Conservation (phyloP, 371 early-diverging fungal genomes). For the Pancytospora philotis region DNA sequence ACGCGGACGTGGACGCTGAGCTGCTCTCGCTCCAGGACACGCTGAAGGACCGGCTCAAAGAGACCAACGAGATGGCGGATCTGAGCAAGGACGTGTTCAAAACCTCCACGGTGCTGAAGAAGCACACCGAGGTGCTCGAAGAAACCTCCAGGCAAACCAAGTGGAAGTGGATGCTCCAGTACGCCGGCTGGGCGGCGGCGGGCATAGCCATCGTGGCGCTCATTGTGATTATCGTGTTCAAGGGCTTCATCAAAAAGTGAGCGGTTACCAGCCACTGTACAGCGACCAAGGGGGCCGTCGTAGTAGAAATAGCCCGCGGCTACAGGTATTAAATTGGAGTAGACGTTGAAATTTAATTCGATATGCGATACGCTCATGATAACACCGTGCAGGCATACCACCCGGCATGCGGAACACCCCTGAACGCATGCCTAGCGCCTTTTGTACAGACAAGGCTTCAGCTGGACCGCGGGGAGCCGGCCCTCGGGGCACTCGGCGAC, state of each 20-base stretch:
- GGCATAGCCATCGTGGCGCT: too few relatives aligned
- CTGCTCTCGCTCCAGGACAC: slow-evolving; percentile 49
- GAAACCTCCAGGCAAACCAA: slow-evolving; percentile 42
- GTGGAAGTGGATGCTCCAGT: slow-evolving; percentile 49
- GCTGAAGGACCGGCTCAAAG: slow-evolving; percentile 51
- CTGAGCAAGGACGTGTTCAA: slow-evolving; percentile 32
- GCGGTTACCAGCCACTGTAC: too few relatives aligned
- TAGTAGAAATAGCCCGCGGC: too few relatives aligned
- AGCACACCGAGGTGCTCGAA: slow-evolving; percentile 36
- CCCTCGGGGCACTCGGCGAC: slow-evolving; percentile 5
- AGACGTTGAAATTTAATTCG: too few relatives aligned
- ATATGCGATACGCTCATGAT: too few relatives aligned
- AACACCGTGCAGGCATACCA: too few relatives aligned
- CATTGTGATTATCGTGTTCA: too few relatives aligned
- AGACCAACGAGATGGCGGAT: slow-evolving; percentile 52
- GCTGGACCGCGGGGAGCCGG: slow-evolving; percentile 31
- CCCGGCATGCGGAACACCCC: too few relatives aligned
- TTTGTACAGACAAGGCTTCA: slow-evolving; percentile 57
- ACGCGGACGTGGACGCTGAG: slow-evolving; percentile 51
- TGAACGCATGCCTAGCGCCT: slow-evolving; percentile 53
- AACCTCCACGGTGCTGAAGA: slow-evolving; percentile 39
- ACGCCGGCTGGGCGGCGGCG: too few relatives aligned
- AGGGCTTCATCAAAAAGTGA: too few relatives aligned
- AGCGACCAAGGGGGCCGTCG: too few relatives aligned
- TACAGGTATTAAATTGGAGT: too few relatives aligned